Evolutionary conservation across 768 basidiomycete genomes (phyloP).

Genomic region (Leccinum incarnatum): DNA sequence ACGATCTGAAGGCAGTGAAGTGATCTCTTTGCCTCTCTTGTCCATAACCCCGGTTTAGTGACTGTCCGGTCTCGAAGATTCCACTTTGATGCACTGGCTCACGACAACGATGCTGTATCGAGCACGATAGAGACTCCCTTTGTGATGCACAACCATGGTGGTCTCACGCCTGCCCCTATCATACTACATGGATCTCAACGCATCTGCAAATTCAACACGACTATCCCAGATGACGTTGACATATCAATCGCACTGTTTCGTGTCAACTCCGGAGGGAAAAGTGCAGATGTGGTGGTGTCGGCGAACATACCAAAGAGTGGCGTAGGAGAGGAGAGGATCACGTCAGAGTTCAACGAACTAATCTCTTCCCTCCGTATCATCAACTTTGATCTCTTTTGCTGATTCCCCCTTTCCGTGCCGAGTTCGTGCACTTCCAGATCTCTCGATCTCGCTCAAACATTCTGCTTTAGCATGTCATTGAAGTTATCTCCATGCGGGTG

Average conservation of each 20-base stretch:
- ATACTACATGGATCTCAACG: slow-evolving; percentile 66
- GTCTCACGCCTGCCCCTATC: slow-evolving; percentile 56
- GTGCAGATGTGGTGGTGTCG: slow-evolving; percentile 79
- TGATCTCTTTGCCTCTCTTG: slow-evolving; percentile 33
- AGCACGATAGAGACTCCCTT: slow-evolving; percentile 42
- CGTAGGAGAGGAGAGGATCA: slow-evolving; percentile 35
- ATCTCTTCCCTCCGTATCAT: slow-evolving; percentile 60
- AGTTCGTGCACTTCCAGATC: neutral
- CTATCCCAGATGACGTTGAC: slow-evolving; percentile 60
- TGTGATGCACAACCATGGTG: slow-evolving; percentile 41
- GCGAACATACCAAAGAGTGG: slow-evolving; percentile 71
- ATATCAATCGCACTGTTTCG: slow-evolving; percentile 84
- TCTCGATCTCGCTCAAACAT: neutral
- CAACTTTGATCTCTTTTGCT: slow-evolving; percentile 71
- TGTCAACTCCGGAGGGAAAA: slow-evolving; percentile 50
- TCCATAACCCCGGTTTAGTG: slow-evolving; percentile 2
- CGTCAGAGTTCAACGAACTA: slow-evolving; percentile 51
- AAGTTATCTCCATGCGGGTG: neutral
- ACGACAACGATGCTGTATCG: slow-evolving; percentile 78
- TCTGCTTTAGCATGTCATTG: neutral
- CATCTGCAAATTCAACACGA: slow-evolving; percentile 74
- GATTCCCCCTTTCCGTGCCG: slow-evolving; percentile 14
- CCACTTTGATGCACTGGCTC: slow-evolving; percentile 86
- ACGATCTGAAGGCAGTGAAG: slow-evolving; percentile 67
- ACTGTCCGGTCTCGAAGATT: slow-evolving; percentile 50